Evolutionary conservation across 495 filamentous ascomycete species (phyloP), one percentile per base, ranked within the genome.

Genomic region (Aspergillus hancockii): DNA sequence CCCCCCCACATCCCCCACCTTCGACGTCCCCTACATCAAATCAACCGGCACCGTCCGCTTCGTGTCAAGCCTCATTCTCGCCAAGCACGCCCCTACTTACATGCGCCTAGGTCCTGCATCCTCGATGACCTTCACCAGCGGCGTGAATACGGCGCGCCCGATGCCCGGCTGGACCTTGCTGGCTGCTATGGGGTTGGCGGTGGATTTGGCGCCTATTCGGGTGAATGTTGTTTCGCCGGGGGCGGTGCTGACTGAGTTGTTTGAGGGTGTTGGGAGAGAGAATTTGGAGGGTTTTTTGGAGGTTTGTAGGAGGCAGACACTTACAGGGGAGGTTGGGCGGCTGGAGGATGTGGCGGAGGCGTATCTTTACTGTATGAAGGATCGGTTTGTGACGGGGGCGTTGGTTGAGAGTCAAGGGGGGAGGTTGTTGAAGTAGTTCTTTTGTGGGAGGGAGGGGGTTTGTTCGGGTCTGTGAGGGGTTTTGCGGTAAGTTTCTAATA

Each of bases 291-390:
- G 45, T 7, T 8, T 49, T 31, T 9, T 75, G 18, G 67, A 71
- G 50, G 45, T 34, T 38, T 55, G 71, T 4, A 66, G 52, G 52
- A 53, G 59, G 38, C 63, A 61, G 55, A 66, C 63, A 47, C 66
- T 81, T 25, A 82, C 79, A 4, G 78, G 79, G 8, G 64, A 69
- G 58, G 61, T 83, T 31, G 88, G 75, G 0, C 60, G 56, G 60
- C 75, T 80, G 12, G 80, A 82, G 64, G 85, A 88, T 68, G 75
- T 84, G 4, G 87, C 82, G 0, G 85, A 90, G 76, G 78, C 81
- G 34, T 90, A 88, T 74, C 40, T 88, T 43, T 88, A 82, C 67
- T 68, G 81, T 8, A 82, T 90, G 84, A 83, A 80, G 66, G 85
- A 90, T 72, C 59, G 60, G 36, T 80, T 79, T 69, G 72, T 69